Conservation (phyloP, 176 grass and related monocot species). For the Thalia dealbata region DNA sequence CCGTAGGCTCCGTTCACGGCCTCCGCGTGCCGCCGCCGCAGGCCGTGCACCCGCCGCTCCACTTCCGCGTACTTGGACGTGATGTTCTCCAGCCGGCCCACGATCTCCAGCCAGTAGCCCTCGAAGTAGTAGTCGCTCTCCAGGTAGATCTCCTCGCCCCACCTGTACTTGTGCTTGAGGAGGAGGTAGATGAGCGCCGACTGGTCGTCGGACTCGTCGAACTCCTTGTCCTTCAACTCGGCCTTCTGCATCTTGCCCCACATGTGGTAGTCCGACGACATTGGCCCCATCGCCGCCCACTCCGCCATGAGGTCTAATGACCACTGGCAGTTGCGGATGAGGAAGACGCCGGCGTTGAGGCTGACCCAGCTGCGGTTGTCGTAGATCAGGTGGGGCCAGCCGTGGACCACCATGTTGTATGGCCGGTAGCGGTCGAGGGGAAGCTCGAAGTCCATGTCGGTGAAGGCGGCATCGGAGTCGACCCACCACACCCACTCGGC, state of each 20-base stretch:
- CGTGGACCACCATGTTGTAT: slow-evolving; percentile 76
- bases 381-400: slow-evolving; percentile 58
- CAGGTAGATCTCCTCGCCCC: slow-evolving; percentile 57
- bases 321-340: slow-evolving; percentile 98
- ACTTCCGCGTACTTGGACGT: slow-evolving; percentile 37
- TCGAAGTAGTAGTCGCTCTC: slow-evolving; percentile 67
- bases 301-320: slow-evolving; percentile 73
- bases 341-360: slow-evolving; percentile 92
- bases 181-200: slow-evolving; percentile 71
- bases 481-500: slow-evolving; percentile 97
- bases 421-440: slow-evolving; percentile 36
- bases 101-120: slow-evolving; percentile 87
- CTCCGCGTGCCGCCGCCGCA: slow-evolving; percentile 54
- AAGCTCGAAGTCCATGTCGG: slow-evolving; percentile 82
- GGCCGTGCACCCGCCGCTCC: slow-evolving; percentile 31
- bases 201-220: slow-evolving; percentile 81
- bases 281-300: slow-evolving; percentile 53
- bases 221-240: slow-evolving; percentile 60
- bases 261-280: slow-evolving; percentile 28
- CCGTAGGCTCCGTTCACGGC: slow-evolving; percentile 25
- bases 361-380: slow-evolving; percentile 42
- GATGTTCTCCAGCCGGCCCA: slow-evolving; percentile 45
- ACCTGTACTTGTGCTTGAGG: slow-evolving; percentile 24
- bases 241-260: slow-evolving; percentile 49
- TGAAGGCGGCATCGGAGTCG: slow-evolving; percentile 88